phyloP scores from a whole-genome alignment of 2,329 filamentous ascomycete species.

The Cercospora zeae-maydis region DNA sequence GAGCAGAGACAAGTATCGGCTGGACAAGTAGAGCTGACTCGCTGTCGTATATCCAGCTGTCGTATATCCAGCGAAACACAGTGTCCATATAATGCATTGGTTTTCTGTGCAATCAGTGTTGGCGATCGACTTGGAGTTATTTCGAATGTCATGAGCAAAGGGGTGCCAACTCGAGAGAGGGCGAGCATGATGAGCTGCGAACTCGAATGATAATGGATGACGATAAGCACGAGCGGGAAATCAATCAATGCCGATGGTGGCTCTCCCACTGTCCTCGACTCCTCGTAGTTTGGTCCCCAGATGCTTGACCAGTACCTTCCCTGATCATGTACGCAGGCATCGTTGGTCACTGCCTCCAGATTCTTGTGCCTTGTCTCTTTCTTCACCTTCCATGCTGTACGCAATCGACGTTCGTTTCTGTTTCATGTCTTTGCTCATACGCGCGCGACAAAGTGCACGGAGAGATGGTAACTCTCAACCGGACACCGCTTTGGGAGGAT shows the following conservation, averaged over 20 bases:
- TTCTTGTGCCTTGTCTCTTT: no score
- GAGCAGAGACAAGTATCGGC: conserved; percentile 34
- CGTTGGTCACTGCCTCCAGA: no score
- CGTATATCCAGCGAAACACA: neutral
- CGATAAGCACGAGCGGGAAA: neutral
- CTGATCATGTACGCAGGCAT: no score
- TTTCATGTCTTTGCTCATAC: no score
- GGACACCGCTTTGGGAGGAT: no score
- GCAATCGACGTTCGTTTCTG: no score
- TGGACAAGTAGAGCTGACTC: conserved; percentile 24
- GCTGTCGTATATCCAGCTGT: neutral
- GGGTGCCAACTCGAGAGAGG: neutral
- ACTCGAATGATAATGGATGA: neutral
- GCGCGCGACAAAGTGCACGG: no score
- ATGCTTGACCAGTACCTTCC: neutral
- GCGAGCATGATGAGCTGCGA: neutral
- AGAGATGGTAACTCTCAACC: no score
- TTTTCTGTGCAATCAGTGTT: neutral
- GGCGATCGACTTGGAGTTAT: neutral
- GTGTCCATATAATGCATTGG: neutral
- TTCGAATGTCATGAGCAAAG: neutral
- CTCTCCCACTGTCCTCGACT: neutral
- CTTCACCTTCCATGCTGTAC: no score
- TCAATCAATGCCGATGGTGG: neutral
- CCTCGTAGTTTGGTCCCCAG: neutral